Conservation (phyloP, 1,139 yeast genomes). For the Hansenula lynferdii region DNA sequence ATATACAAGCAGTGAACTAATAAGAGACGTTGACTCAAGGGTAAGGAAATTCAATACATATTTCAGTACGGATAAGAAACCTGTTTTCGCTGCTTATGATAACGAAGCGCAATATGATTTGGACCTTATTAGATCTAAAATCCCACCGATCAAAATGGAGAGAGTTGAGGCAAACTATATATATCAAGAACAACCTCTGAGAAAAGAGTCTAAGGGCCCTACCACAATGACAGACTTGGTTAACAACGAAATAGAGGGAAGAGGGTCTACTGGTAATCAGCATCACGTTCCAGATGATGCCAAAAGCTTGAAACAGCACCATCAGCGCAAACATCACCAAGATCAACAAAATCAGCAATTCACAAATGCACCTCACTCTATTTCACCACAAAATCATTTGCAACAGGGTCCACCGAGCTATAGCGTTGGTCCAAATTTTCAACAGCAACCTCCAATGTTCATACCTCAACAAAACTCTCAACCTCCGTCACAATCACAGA, state of each 20-base stretch:
- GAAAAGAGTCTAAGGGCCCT: slow-evolving; percentile 7
- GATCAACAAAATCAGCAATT: background rate
- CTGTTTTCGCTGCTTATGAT: slow-evolving; percentile 5
- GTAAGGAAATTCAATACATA: background rate
- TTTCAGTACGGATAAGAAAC: background rate
- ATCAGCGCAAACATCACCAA: background rate
- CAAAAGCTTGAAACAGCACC: background rate
- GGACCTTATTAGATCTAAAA: slow-evolving; percentile 5
- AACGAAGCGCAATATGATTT: slow-evolving; percentile 19
- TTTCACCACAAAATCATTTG: no score
- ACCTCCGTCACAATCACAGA: background rate
- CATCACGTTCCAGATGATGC: background rate
- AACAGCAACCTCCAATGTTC: no score
- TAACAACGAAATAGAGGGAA: slow-evolving; percentile 17
- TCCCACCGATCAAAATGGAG: slow-evolving; percentile 8
- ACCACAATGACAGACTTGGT: slow-evolving; percentile 24
- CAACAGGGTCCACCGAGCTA: no score
- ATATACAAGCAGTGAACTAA: background rate
- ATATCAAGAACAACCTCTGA: slow-evolving; percentile 14
- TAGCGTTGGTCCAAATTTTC: background rate
- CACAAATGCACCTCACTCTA: background rate
- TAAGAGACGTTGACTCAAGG: background rate
- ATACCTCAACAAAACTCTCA: no score
- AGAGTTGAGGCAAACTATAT: slow-evolving; percentile 16
- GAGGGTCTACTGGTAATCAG: slow-evolving; percentile 1